phyloP scores from a whole-genome alignment of 2,329 filamentous ascomycete genomes.

The Intubia oerlemansii region DNA sequence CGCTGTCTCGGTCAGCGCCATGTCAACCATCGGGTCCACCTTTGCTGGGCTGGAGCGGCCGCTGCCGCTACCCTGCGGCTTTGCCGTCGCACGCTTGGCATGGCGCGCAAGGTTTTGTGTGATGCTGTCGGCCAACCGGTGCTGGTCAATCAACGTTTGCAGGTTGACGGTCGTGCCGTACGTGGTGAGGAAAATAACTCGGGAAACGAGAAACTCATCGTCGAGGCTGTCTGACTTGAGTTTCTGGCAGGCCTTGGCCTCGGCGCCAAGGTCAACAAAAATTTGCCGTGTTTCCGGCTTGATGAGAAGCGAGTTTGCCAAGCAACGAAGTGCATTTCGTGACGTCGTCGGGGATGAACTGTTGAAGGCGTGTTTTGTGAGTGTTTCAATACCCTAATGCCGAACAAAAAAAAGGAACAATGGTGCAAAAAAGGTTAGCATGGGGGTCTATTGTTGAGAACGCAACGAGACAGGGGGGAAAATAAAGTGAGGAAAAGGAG shows the following conservation, averaged over 20 bases:
- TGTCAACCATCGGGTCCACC: conserved; percentile 42
- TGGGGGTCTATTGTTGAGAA: no score
- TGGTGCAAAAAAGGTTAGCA: background rate
- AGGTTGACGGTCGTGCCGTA: conserved; percentile 55
- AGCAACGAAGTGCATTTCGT: conserved; percentile 55
- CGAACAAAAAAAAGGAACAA: no score
- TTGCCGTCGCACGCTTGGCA: conserved; percentile 20
- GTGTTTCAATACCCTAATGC: conserved; percentile 51
- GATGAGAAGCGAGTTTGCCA: conserved; percentile 69
- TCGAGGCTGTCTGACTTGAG: conserved; percentile 57
- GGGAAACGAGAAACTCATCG: conserved; percentile 68
- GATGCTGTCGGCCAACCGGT: conserved; percentile 47
- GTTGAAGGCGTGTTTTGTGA: conserved; percentile 55
- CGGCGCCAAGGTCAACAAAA: conserved; percentile 50
- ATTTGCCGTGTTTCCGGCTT: conserved; percentile 45
- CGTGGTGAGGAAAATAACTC: conserved; percentile 61
- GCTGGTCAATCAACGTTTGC: conserved; percentile 38
- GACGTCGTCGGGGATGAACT: conserved; percentile 39
- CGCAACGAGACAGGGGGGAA: background rate
- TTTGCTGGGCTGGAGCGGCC: background rate
- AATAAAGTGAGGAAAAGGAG: background rate
- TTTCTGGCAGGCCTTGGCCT: conserved; percentile 43
- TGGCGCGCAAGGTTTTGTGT: conserved; percentile 51
- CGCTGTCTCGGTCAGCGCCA: conserved; percentile 65
- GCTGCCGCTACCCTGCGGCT: conserved; percentile 8